Conservation (phyloP, 1,284 basidiomycete species). For the Volvariella surrecta region DNA sequence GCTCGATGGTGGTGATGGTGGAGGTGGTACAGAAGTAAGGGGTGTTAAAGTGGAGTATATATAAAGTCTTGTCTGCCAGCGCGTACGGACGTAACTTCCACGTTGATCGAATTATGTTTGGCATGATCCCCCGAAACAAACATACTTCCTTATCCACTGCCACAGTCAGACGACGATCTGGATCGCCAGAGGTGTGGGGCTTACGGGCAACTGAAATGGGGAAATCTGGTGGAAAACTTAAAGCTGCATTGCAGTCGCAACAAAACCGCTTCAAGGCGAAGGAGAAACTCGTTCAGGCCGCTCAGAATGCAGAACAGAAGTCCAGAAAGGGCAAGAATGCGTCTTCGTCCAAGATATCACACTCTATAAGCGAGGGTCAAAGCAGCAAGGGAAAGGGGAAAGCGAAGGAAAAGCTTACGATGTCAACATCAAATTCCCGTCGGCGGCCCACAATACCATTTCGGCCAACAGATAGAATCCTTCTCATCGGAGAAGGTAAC, state of each 20-base stretch:
- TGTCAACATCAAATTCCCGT: background rate
- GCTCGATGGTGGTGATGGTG: too few relatives aligned
- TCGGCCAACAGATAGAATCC: conserved; percentile 63
- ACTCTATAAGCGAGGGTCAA: too few relatives aligned
- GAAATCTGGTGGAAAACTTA: conserved; percentile 50
- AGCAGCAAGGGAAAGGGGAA: conserved; percentile 22
- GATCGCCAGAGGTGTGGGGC: too few relatives aligned
- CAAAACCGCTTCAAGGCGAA: conserved; percentile 52
- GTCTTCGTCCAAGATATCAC: too few relatives aligned
- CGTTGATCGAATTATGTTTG: too few relatives aligned
- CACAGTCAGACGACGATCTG: too few relatives aligned
- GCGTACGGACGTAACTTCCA: too few relatives aligned
- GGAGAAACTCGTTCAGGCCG: conserved; percentile 46
- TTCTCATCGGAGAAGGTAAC: conserved; percentile 93
- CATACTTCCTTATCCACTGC: too few relatives aligned
- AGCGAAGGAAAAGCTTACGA: conserved; percentile 10
- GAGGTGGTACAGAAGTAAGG: too few relatives aligned
- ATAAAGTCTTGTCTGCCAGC: too few relatives aligned
- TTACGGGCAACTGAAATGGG: conserved; percentile 29
- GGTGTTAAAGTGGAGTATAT: too few relatives aligned
- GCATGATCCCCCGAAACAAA: too few relatives aligned
- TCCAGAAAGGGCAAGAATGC: conserved; percentile 25
- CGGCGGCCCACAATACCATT: conserved; percentile 65
- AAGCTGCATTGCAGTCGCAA: conserved; percentile 57
- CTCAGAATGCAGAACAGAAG: conserved; percentile 41